Conservation (phyloP, 192 early-diverging fungal species). For the Linnemannia zychae region DNA sequence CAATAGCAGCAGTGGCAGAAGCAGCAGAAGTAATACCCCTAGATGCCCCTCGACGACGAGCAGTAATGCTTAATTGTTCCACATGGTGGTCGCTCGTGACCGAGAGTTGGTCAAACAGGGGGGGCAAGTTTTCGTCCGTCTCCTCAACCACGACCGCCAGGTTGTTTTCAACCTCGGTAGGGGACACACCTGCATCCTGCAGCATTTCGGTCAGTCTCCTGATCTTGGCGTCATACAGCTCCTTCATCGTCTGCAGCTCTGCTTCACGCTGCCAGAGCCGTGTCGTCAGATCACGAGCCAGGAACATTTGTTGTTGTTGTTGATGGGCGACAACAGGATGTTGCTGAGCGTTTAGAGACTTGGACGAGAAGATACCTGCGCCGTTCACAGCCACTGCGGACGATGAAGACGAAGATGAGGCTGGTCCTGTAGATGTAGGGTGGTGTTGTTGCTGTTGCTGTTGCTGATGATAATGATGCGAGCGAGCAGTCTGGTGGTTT, state of each 20-base stretch:
- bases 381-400: not conserved
- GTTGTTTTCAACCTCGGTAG: constrained; percentile 53
- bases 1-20: not conserved
- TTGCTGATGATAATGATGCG: constrained; percentile 3
- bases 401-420: not conserved
- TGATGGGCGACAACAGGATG: constrained; percentile 3
- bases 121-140: constrained; percentile 19
- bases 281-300: constrained; percentile 51
- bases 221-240: constrained; percentile 54
- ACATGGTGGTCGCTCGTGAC: constrained; percentile 12
- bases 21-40: not conserved
- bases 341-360: constrained; percentile 12
- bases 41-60: not conserved
- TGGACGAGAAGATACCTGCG: constrained; percentile 19
- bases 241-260: constrained; percentile 52
- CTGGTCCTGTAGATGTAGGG: constrained; percentile 9
- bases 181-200: constrained; percentile 52
- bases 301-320: constrained; percentile 15
- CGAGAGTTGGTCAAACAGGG: constrained; percentile 27
- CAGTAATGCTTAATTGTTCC: constrained; percentile 5
- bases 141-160: constrained; percentile 36
- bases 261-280: constrained; percentile 56
- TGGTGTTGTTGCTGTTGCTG: constrained; percentile 2
- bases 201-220: constrained; percentile 50
- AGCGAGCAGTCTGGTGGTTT: not conserved